Base-by-base conservation (phyloP, 169 alveolate species). In the Cryptosporidium ubiquitum region DNA sequence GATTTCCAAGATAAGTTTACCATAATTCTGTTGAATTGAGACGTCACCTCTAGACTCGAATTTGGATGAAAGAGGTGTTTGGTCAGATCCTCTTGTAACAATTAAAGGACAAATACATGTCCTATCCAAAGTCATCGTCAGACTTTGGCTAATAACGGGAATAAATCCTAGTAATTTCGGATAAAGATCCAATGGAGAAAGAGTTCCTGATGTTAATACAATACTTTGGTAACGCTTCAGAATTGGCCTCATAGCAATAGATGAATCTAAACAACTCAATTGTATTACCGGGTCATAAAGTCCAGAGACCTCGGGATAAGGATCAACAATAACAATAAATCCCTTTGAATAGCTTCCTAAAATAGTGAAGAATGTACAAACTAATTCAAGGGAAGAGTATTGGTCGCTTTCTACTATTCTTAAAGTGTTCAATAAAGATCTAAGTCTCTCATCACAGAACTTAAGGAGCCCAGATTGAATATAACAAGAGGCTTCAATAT, bases 201-300 rank as follows among this genome's bases (percentile, higher is more conserved):
- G 96, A 5, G 99, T 98, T 1, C 99, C 99, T 40, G 99, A 96
- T 12, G 99, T 98, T 20, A 98, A 85, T 29, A 98, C 94, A 29
- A 97, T 98, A 4, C 98, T 96, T 91, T 95, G 95, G 85, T 93
- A 96, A 75, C 95, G 92, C 52, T 94, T 92, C 42, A 98, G 93
- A 9, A 98, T 97, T 0, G 98, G 98, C 84, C 95, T 94, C 96
- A 97, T 97, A 4, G 99, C 99, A 33, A 98, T 93, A 10, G 99
- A 96, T 10, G 99, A 97, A 86, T 98, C 99, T 84, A 98, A 84
- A 92, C 99, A 98, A 44, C 97, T 95, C 70, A 97, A 95, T 85
- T 96, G 97, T 51, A 97, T 91, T n/a, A 95, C 91, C 0, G 99
- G 99, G 57, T 97, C 99, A 86, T 96, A 95, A 20, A 96, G 85